A percentile compares a stretch with the other conserved stretches of the same genome.
These are phyloP conservation scores for Nigrospora osmanthi DNA, from an alignment of 2,329 filamentous ascomycete species.

Conservation along the genomic window DNA sequence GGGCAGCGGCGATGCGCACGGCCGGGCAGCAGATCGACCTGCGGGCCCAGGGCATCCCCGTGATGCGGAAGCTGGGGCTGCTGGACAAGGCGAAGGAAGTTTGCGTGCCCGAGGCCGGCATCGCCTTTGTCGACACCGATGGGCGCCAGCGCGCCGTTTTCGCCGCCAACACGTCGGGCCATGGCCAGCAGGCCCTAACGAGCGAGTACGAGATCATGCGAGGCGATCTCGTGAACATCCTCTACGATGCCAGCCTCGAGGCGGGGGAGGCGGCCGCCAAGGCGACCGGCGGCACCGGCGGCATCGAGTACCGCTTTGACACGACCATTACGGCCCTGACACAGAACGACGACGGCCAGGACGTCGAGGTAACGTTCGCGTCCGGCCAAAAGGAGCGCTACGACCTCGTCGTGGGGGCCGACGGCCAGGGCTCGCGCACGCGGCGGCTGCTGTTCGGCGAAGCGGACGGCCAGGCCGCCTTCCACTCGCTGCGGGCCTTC, in stretches of 20 bases:
- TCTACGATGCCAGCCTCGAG: slow-evolving; percentile 32
- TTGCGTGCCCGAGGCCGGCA: slow-evolving; percentile 37
- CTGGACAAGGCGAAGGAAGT: slow-evolving; percentile 24
- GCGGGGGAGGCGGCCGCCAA: slow-evolving; percentile 8
- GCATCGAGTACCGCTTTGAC: slow-evolving; percentile 23
- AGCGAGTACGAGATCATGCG: slow-evolving; percentile 55
- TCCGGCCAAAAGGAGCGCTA: slow-evolving; percentile 33
- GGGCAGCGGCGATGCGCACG: slow-evolving; percentile 23
- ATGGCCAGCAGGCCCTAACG: slow-evolving; percentile 35
- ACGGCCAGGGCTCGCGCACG: slow-evolving; percentile 43
- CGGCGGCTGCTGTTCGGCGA: slow-evolving; percentile 27
- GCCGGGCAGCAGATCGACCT: slow-evolving; percentile 37
- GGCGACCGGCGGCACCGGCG: slow-evolving; percentile 9
- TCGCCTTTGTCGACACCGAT: slow-evolving; percentile 33
- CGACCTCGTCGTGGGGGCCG: slow-evolving; percentile 47
- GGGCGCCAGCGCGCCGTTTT: slow-evolving; percentile 31
- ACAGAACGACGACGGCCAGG: slow-evolving; percentile 21
- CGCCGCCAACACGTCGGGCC: slow-evolving; percentile 28
- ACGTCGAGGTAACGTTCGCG: slow-evolving; percentile 29
- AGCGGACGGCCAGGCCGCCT: slow-evolving; percentile 13
- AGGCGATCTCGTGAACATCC: slow-evolving; percentile 42
- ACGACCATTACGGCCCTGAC: slow-evolving; percentile 18
- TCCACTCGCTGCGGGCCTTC: slow-evolving; percentile 22
- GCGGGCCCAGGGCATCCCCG: slow-evolving; percentile 27
- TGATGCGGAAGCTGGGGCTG: slow-evolving; percentile 29